Evolutionary conservation across 2,329 filamentous ascomycete species (phyloP).

Genomic region (Graphium sp.): DNA sequence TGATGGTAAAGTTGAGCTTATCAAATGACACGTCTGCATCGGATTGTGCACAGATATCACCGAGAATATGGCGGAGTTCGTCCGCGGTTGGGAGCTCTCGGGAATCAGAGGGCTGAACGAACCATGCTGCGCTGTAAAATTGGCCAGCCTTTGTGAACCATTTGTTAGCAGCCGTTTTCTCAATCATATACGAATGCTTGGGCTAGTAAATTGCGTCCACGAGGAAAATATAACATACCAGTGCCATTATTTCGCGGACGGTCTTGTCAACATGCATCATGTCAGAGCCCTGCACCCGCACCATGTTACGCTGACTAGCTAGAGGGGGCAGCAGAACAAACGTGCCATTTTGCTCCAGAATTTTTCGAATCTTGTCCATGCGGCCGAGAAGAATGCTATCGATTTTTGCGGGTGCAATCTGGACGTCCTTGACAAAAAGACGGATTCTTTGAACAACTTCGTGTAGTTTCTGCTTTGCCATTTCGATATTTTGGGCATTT

Average conservation of each 20-base stretch:
- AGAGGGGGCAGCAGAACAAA: slow-evolving; percentile 86
- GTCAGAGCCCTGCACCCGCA: slow-evolving; percentile 85
- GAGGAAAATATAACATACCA: slow-evolving; percentile 37
- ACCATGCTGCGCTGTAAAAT: slow-evolving; percentile 96
- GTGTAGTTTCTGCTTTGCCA: slow-evolving; percentile 81
- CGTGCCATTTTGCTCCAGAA: slow-evolving; percentile 90
- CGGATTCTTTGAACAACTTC: slow-evolving; percentile 70
- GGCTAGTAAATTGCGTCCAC: slow-evolving; percentile 5
- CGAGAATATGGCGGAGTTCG: slow-evolving; percentile 80
- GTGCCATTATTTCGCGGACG: slow-evolving; percentile 85
- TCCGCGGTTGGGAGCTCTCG: slow-evolving; percentile 41
- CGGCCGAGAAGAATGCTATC: slow-evolving; percentile 85
- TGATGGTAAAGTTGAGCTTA: slow-evolving; percentile 83
- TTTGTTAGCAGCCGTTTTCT: slow-evolving; percentile 13
- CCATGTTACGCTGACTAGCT: slow-evolving; percentile 66
- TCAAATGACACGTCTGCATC: slow-evolving; percentile 91
- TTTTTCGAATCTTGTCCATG: slow-evolving; percentile 92
- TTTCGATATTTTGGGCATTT: slow-evolving; percentile 63
- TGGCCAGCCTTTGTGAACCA: slow-evolving; percentile 54
- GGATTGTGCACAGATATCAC: slow-evolving; percentile 91
- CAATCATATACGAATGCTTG: slow-evolving; percentile 3
- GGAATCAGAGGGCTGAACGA: slow-evolving; percentile 64
- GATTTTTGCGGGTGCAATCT: slow-evolving; percentile 80
- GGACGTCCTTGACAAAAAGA: slow-evolving; percentile 80
- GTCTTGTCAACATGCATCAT: slow-evolving; percentile 90